phyloP scores from a whole-genome alignment of 371 early-diverging fungal genomes.

The Nematocida sp. region DNA sequence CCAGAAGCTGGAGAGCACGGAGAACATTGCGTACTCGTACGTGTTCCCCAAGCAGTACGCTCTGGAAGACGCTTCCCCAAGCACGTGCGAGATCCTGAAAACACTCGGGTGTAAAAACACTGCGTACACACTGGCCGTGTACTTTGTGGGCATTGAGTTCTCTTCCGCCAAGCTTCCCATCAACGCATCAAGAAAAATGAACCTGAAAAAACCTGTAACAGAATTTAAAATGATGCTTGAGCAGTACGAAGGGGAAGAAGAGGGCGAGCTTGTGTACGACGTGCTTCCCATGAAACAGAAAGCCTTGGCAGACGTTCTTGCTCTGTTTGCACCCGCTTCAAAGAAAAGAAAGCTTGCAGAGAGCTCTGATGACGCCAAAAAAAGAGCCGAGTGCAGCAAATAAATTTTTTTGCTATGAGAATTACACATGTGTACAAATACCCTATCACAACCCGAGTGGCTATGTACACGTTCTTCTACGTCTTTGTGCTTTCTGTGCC shows the following conservation, averaged over 20 bases:
- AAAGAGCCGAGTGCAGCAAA: not conserved
- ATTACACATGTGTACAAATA: conserved; percentile 14
- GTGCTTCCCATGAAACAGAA: conserved; percentile 43
- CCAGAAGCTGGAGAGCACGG: conserved; percentile 74
- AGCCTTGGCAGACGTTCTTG: not conserved
- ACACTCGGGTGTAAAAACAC: conserved; percentile 18
- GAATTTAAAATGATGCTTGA: conserved; percentile 24
- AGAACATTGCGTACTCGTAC: conserved; percentile 73
- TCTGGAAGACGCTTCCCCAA: not conserved
- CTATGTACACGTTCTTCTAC: conserved; percentile 15
- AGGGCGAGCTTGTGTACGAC: conserved; percentile 25
- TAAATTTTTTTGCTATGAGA: conserved; percentile 31
- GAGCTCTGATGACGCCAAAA: not conserved
- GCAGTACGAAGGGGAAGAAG: conserved; percentile 34
- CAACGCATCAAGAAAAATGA: conserved; percentile 48
- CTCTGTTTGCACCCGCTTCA: not conserved
- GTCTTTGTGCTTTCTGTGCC: conserved; percentile 22
- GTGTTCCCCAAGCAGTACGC: conserved; percentile 72
- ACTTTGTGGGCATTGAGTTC: conserved; percentile 45
- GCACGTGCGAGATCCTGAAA: conserved; percentile 68
- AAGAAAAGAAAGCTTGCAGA: conserved; percentile 13
- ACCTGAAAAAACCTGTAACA: conserved; percentile 32
- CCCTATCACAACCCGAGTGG: conserved; percentile 27
- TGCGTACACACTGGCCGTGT: not conserved
- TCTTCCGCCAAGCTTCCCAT: conserved; percentile 38